These are phyloP conservation scores for Rhinocladiella mackenziei DNA, from an alignment of 2,329 filamentous ascomycete genomes.

Conservation along the genomic window DNA sequence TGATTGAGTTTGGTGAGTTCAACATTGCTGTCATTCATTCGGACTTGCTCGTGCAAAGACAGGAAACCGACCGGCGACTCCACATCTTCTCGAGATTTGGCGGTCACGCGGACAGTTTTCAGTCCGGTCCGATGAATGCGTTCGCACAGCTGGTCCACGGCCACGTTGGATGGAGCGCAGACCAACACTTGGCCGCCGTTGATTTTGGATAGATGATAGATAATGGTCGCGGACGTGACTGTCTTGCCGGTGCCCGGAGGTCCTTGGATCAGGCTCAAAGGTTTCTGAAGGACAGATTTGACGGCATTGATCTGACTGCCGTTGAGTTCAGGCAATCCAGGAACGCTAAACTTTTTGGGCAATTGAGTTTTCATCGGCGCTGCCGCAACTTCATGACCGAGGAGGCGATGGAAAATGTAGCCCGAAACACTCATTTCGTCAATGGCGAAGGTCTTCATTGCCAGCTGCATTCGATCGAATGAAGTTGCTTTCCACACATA, in stretches of 20 bases:
- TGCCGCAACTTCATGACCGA: constrained; percentile 90
- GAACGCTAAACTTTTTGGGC: constrained; percentile 95
- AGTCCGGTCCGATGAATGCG: constrained; percentile 90
- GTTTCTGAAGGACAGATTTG: constrained; percentile 88
- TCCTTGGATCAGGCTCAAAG: constrained; percentile 91
- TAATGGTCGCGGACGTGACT: constrained; percentile 96
- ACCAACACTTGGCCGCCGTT: constrained; percentile 93
- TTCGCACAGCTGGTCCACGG: constrained; percentile 96
- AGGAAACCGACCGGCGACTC: constrained; percentile 97
- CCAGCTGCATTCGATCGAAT: constrained; percentile 97
- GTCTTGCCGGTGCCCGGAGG: constrained; percentile 98
- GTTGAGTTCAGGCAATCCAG: constrained; percentile 90
- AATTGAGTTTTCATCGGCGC: constrained; percentile 93
- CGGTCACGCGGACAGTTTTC: constrained; percentile 96
- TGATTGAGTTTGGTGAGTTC: constrained; percentile 89
- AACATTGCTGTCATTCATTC: constrained; percentile 93
- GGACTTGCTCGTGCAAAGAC: constrained; percentile 92
- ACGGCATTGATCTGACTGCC: constrained; percentile 94
- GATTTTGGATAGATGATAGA: constrained; percentile 94
- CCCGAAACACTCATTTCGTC: constrained; percentile 98
- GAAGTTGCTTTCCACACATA: constrained; percentile 99
- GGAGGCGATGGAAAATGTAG: constrained; percentile 95
- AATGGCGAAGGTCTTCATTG: constrained; percentile 98
- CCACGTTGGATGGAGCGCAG: constrained; percentile 96
- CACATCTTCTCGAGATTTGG: constrained; percentile 96